Base-by-base conservation (phyloP, 352 stramenopile genomes). In the Globisporangium viniferum region DNA sequence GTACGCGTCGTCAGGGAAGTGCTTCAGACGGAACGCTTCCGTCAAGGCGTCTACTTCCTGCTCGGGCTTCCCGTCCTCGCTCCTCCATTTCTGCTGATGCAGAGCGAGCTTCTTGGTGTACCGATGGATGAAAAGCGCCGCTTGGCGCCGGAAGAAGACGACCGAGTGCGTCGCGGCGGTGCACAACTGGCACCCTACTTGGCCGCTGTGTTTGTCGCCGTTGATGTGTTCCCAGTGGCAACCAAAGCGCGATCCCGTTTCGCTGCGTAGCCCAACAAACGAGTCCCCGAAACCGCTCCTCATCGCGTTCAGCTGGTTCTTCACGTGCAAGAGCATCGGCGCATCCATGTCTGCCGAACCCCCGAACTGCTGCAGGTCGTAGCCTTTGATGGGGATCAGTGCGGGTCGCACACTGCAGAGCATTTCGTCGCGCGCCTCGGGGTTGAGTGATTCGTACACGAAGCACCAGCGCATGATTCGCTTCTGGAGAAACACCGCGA, bases 401-500 rank as follows among this genome's bases (percentile, higher is more conserved):
- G 60, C 60, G 2, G 60, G 60, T 24, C 48, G 60, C 15, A 66
- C 48, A 41, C 60, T 66, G 12, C 46, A 58, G 8, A 66, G 60
- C 29, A 59, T 14, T 5, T 62, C 51, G 6, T 35, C 22, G 7
- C 1, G 22, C 24, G 33, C 10, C 2, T 64, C 39, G 10, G 46
- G 31, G 10, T 64, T 58, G 2, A 64, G 59, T 6, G 64, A 51
- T 3, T 69, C 60, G 35, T 67, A 70, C 12, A 59, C 44, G 24
- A 78, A 73, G 65, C 72, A 73, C 69, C 68, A 78, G 41, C 58
- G 70, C 53, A 62, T 41, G 5, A 74, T 29, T 20, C 68, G 64
- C 36, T 64, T 62, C 35, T 75, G 56, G 44, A 78, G 57, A 33
- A 78, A 75, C 33, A 59, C 54, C 3, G 65, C 64, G 31, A 66